phyloP scores from a whole-genome alignment of 208 protist genomes.

The Wallacemonas sp. region DNA sequence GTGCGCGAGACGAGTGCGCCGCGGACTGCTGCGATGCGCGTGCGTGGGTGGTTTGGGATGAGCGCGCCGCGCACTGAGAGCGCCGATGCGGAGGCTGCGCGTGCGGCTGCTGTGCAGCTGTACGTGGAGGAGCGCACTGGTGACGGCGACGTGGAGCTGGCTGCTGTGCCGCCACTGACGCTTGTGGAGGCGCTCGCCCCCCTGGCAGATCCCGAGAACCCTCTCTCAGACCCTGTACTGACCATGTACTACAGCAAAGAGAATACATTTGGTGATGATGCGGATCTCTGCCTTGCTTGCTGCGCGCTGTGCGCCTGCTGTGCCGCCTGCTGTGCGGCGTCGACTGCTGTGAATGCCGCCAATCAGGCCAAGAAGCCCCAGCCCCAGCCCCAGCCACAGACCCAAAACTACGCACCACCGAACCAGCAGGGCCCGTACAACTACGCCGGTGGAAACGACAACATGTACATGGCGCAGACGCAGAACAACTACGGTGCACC shows the following conservation, averaged over 20 bases:
- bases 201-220: neutral
- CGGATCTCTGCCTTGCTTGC: conserved; percentile 10
- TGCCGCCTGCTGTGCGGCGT: conserved; percentile 8
- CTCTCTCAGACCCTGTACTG: neutral
- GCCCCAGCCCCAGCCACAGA: conserved; percentile 7
- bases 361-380: conserved; percentile 2
- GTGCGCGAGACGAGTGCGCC: conserved; percentile 5
- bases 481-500: neutral
- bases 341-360: conserved; percentile 1
- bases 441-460: conserved; percentile 4
- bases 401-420: conserved; percentile 6
- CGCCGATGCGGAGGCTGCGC: neutral
- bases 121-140: conserved; percentile 10
- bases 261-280: conserved; percentile 1
- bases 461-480: neutral
- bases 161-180: conserved; percentile 1
- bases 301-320: conserved; percentile 7
- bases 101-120: conserved; percentile 12
- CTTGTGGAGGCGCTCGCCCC: neutral
- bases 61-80: neutral
- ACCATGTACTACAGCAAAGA: neutral
- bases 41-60: conserved; percentile 8
- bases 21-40: conserved; percentile 2
- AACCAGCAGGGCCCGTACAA: conserved; percentile 7
- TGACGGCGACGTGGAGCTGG: conserved; percentile 4